A percentile compares a stretch with the other conserved stretches of the same genome.
phyloP scores from a whole-genome alignment of 495 filamentous ascomycete genomes.

The Massariosphaeria phaeospora region DNA sequence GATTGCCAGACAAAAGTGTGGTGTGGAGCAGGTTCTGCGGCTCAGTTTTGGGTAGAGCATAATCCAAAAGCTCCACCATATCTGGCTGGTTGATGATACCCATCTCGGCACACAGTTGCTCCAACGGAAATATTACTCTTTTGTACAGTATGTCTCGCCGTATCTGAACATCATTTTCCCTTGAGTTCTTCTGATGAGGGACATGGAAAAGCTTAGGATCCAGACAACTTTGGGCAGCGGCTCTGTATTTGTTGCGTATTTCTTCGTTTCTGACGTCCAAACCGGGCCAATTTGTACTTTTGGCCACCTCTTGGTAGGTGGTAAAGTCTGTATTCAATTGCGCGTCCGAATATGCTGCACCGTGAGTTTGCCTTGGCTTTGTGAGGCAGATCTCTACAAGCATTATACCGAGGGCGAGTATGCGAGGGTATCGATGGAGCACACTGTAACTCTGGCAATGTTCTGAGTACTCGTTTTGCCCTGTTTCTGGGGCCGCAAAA shows the following conservation, averaged over 20 bases:
- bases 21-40: not conserved
- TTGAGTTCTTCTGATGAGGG: not conserved
- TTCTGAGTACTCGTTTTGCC: too few species aligned
- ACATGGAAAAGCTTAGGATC: not conserved
- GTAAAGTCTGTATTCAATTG: not conserved
- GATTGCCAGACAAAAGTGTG: too few species aligned
- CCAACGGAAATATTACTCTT: not conserved
- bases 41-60: not conserved
- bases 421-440: not conserved
- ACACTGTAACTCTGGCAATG: too few species aligned
- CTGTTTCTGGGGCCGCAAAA: too few species aligned
- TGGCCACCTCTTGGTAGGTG: not conserved
- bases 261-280: not conserved
- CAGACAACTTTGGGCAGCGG: not conserved
- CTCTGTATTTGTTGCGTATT: too few species aligned
- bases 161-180: not conserved
- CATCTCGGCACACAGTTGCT: not conserved
- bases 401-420: not conserved
- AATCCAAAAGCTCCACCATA: not conserved
- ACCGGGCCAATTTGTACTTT: not conserved
- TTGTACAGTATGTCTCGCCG: not conserved
- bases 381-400: not conserved
- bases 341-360: not conserved
- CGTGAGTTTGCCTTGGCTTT: not conserved
- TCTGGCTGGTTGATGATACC: not conserved